These are phyloP conservation scores for Byssoonygena ceratinophila DNA, from an alignment of 2,329 filamentous ascomycete species.

Conservation along the genomic window DNA sequence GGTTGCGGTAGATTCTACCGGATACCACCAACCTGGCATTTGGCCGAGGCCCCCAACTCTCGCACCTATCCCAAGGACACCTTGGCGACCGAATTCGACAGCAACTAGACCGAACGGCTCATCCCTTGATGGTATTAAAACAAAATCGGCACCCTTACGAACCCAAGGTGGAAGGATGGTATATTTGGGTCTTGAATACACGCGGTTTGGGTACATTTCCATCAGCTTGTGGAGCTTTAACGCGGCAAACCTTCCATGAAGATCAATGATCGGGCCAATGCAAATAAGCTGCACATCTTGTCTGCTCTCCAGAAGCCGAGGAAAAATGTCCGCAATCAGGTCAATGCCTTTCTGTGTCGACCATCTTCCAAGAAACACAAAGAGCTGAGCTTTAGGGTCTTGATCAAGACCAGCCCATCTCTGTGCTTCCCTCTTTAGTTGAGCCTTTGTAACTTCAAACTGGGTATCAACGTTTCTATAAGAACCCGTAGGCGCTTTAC, in stretches of 20 bases:
- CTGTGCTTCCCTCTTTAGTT: conserved; percentile 51
- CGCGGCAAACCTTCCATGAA: conserved; percentile 58
- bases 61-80: conserved; percentile 55
- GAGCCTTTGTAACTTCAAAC: conserved; percentile 45
- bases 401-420: conserved; percentile 56
- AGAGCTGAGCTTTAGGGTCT: conserved; percentile 52
- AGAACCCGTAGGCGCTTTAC: conserved; percentile 40
- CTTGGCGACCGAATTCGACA: conserved; percentile 59
- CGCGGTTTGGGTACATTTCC: conserved; percentile 54
- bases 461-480: conserved; percentile 45
- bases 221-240: conserved; percentile 55
- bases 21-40: conserved; percentile 64
- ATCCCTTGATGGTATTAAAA: conserved; percentile 57
- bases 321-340: conserved; percentile 57
- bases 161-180: conserved; percentile 56
- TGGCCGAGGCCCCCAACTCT: conserved; percentile 57
- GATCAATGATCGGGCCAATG: conserved; percentile 55
- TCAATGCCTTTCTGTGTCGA: conserved; percentile 60
- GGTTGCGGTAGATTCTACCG: conserved; percentile 54
- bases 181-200: conserved; percentile 59
- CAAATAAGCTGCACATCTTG: conserved; percentile 52
- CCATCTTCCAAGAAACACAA: conserved; percentile 61
- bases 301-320: conserved; percentile 50
- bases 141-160: conserved; percentile 58
- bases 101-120: conserved; percentile 60